Evolutionary conservation across 345 rosid genomes (phyloP).

Genomic region (Syzygium jambos): DNA sequence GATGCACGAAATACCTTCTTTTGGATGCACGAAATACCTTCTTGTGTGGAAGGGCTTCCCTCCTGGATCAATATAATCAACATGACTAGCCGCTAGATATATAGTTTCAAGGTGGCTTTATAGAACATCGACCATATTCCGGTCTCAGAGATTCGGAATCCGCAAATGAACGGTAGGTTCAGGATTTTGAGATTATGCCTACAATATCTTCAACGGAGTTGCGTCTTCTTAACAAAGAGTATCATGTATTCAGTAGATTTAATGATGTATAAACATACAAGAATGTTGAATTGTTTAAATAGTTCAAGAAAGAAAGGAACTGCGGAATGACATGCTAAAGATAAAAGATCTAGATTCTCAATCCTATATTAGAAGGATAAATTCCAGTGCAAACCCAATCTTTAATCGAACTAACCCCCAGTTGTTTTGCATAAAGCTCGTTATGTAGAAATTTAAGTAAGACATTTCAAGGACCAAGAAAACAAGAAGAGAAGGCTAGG

Average conservation of each 20-base stretch:
- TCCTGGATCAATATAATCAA: not conserved
- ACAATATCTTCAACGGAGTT: not conserved
- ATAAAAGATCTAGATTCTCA: too few species aligned
- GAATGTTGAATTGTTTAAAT: not conserved
- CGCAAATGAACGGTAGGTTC: not conserved
- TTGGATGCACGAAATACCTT: not conserved
- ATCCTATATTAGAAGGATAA: too few species aligned
- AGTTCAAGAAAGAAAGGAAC: not conserved
- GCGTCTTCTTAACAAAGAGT: not conserved
- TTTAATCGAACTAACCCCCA: too few species aligned
- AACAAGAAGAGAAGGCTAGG: too few species aligned
- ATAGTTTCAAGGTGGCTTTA: not conserved
- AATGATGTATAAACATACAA: not conserved
- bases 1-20: too few species aligned
- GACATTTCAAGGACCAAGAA: too few species aligned
- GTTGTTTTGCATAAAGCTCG: too few species aligned
- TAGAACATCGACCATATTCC: not conserved
- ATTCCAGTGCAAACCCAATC: too few species aligned
- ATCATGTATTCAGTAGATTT: not conserved
- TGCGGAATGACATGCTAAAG: too few species aligned
- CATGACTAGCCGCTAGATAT: not conserved
- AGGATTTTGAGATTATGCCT: not conserved
- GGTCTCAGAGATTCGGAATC: accelerated
- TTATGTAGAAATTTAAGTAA: too few species aligned
- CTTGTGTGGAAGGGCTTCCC: not conserved